phyloP scores from a whole-genome alignment of 73 alveolate genomes.

The Tetrahymena elliotti region DNA sequence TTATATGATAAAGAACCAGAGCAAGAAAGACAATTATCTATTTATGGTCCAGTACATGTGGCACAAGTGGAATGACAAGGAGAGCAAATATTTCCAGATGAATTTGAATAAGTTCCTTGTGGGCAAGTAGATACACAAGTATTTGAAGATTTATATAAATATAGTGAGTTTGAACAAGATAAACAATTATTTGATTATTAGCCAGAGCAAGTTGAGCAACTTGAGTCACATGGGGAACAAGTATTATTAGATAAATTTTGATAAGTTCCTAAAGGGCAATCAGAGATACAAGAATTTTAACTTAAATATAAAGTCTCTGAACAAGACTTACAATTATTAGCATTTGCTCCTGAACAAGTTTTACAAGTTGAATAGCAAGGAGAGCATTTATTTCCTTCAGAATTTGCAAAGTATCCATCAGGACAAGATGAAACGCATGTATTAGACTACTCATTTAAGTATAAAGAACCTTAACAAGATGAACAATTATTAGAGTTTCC shows the following conservation, averaged over 20 bases:
- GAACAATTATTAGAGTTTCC: neutral
- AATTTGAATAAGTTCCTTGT: neutral
- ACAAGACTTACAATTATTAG: neutral
- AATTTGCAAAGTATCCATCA: neutral
- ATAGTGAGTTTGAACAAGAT: neutral
- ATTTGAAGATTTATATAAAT: neutral
- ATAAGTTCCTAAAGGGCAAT: neutral
- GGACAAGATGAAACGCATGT: neutral
- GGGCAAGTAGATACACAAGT: neutral
- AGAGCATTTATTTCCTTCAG: neutral
- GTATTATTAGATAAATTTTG: neutral
- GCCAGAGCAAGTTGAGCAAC: neutral
- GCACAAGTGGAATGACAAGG: neutral
- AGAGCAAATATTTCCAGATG: neutral
- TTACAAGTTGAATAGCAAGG: neutral
- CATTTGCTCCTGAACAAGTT: neutral
- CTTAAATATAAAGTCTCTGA: neutral
- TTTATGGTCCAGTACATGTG: neutral
- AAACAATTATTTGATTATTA: neutral
- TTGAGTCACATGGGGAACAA: neutral
- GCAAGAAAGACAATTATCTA: neutral
- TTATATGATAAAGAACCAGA: neutral
- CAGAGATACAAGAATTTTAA: neutral
- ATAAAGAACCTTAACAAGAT: neutral
- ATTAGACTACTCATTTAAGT: neutral